Base-by-base conservation (phyloP, 2,329 filamentous ascomycete species). In the Ilyonectria mors-panacis region DNA sequence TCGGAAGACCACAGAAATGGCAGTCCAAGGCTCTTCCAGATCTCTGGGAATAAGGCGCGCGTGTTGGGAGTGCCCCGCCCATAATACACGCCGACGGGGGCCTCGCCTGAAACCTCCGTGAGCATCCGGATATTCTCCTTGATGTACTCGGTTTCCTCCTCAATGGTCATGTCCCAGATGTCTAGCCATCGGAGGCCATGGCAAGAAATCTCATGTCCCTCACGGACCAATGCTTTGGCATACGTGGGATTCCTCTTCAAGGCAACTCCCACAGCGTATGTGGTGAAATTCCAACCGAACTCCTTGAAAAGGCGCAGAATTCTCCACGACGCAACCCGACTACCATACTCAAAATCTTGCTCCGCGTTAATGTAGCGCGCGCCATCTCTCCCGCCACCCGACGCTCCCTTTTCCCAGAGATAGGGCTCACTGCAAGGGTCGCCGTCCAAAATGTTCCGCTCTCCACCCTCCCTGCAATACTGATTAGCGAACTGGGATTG, bases 111-210 rank as follows among this genome's bases (percentile, higher is more conserved):
- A 6, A 59, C 42, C 13, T 48, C 56, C 13, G 48, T 59, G 3
- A 59, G 19, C 19, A 48, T 21, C 19, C 26, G 6, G n/a, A 59
- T 59, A 19, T 78, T 78, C 59, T 81, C 76, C 63, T 77, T 79
- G 71, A 81, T 81, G 51, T 82, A 81, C 33, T 77, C 78, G 61
- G 81, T 79, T 57, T 82, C 79, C 56, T 80, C 73, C 62, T 81
- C 78, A 1, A 78, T 62, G 9, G 70, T 72, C 69, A 81, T 80
- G 44, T 82, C 73, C 70, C 79, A 80, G 57, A 81, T 81, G 55
- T 83, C 81, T n/a, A 84, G 77, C 82, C 82, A 85, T 53, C 81
- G 68, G 28, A 80, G 77, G 17, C 80, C 82, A 67, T 84, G 82
- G 15, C 79, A 78, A 2, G 78, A 80, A 47, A 83, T 79, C 70